A percentile compares a stretch with the other conserved stretches of the same genome.
phyloP scores from a whole-genome alignment of 176 grass and related monocot species.

The Alopecurus myosuroides region DNA sequence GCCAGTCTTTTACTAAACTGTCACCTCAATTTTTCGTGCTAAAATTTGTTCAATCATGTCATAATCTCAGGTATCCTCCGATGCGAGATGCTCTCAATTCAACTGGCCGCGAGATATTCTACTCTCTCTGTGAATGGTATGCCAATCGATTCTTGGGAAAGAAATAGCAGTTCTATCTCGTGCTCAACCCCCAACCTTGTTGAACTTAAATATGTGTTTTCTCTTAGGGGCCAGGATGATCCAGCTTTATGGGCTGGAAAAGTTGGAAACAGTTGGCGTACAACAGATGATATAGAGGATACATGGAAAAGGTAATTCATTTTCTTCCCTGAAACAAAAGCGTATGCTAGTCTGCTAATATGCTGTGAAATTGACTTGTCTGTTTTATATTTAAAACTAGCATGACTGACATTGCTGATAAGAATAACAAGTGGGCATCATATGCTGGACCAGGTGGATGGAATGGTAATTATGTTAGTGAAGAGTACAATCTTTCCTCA shows the following conservation, averaged over 20 bases:
- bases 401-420: slow-evolving; percentile 90
- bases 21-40: background rate
- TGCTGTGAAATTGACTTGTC: slow-evolving; percentile 29
- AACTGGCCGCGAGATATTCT: slow-evolving; percentile 77
- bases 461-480: slow-evolving; percentile 66
- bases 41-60: slow-evolving; percentile 18
- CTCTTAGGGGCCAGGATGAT: slow-evolving; percentile 81
- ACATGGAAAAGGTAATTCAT: slow-evolving; percentile 78
- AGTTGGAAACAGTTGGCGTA: slow-evolving; percentile 97
- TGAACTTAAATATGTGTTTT: slow-evolving; percentile 1
- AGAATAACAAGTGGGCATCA: slow-evolving; percentile 96
- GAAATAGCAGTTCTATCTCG: background rate
- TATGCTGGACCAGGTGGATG: slow-evolving; percentile 97
- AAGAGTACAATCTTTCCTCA: background rate
- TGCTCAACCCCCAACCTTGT: background rate
- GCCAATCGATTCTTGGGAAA: background rate
- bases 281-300: slow-evolving; percentile 85
- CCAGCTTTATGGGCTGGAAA: slow-evolving; percentile 92
- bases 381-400: slow-evolving; percentile 48
- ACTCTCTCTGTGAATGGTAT: slow-evolving; percentile 96
- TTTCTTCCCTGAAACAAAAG: background rate
- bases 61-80: slow-evolving; percentile 76
- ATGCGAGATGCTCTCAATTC: slow-evolving; percentile 97
- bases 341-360: background rate
- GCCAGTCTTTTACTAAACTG: background rate